phyloP scores from a whole-genome alignment of 495 filamentous ascomycete species.

The Xanthoparmelia taractica region DNA sequence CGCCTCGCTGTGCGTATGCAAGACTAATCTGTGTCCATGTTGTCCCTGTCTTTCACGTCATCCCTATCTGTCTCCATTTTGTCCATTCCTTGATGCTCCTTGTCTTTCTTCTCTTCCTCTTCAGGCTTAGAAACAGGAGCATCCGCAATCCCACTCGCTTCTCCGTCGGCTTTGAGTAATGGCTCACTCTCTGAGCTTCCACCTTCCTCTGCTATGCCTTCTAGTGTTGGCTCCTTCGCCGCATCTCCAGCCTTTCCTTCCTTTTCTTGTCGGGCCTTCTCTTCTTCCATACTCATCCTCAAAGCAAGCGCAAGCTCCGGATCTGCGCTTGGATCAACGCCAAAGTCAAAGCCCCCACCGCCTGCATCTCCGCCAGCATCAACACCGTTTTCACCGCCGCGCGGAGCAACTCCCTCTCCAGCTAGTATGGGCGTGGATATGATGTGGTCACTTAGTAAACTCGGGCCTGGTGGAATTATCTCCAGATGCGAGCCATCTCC shows the following conservation, averaged over 20 bases:
- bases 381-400: constrained; percentile 37
- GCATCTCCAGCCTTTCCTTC: constrained; percentile 65
- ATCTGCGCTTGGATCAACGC: constrained; percentile 71
- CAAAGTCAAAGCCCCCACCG: constrained; percentile 62
- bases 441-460: constrained; percentile 87
- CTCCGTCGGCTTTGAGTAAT: constrained; percentile 56
- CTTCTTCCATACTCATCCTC: constrained; percentile 96
- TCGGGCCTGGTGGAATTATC: constrained; percentile 81
- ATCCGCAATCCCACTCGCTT: constrained; percentile 54
- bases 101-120: constrained; percentile 51
- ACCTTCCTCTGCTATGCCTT: constrained; percentile 78
- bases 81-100: constrained; percentile 44
- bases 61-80: constrained; percentile 56
- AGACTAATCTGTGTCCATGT: constrained; percentile 75
- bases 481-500: constrained; percentile 85
- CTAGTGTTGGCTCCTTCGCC: constrained; percentile 58
- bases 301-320: constrained; percentile 93
- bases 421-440: constrained; percentile 83
- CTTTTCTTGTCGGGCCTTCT: constrained; percentile 86
- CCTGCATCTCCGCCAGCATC: constrained; percentile 49
- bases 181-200: constrained; percentile 46
- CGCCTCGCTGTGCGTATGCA: constrained; percentile 22
- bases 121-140: constrained; percentile 23
- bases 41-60: constrained; percentile 57
- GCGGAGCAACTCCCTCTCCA: constrained; percentile 53